phyloP scores from a whole-genome alignment of 1,284 basidiomycete genomes.

The Pascua guehoae region DNA sequence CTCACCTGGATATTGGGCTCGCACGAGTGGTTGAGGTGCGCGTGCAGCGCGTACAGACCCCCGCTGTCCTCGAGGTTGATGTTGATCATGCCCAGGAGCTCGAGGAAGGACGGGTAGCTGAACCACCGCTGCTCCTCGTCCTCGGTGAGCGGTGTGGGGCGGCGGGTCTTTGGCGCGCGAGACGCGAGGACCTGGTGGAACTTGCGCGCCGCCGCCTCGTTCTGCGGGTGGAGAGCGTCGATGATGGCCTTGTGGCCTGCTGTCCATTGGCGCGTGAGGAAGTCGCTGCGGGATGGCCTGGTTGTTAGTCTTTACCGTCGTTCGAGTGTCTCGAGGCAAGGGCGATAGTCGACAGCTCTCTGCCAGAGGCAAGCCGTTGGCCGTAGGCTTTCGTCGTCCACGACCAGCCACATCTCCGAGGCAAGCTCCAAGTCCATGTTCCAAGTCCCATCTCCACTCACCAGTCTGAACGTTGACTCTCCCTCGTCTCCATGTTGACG shows the following conservation, averaged over 20 bases:
- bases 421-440: neutral
- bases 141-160: conserved; percentile 50
- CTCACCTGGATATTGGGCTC: conserved; percentile 67
- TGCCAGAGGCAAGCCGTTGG: no score
- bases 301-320: no score
- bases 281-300: conserved; percentile 6
- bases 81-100: conserved; percentile 73
- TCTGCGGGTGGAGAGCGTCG: conserved; percentile 30
- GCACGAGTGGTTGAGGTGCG: conserved; percentile 82
- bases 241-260: conserved; percentile 59
- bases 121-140: conserved; percentile 62
- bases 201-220: neutral
- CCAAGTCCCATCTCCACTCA: conserved; percentile 17
- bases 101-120: conserved; percentile 67
- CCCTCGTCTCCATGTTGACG: conserved; percentile 33
- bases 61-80: conserved; percentile 84
- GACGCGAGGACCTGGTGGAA: conserved; percentile 33
- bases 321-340: no score
- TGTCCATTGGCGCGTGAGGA: conserved; percentile 60
- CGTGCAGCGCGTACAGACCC: conserved; percentile 78
- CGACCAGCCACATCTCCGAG: no score
- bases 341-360: no score
- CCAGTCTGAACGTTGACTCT: conserved; percentile 43
- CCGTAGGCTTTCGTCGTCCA: no score
- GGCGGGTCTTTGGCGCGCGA: no score